Base-by-base conservation (phyloP, 345 rosid genomes). In the Dipteronia dyeriana region DNA sequence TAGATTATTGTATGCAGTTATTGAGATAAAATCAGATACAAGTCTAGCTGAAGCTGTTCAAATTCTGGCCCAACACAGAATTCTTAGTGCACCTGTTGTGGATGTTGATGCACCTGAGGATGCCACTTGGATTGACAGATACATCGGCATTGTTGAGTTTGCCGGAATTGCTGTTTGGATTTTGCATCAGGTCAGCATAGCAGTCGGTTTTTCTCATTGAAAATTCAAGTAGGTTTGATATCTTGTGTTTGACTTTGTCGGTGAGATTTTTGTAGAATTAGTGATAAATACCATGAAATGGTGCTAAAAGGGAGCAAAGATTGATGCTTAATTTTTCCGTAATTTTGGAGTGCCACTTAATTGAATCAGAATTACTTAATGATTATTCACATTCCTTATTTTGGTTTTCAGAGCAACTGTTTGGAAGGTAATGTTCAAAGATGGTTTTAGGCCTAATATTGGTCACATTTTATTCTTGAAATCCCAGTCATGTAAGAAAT, bases 81-180 rank as follows among this genome's bases (percentile, higher is more conserved):
- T 97, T 73, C 86, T 92, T 34, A 90, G 99, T 8, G 97, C 97
- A 1, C 98, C 99, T 3, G 97, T 94, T 73, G 88, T 92, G 71
- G 83, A 94, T 83, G 99, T 91, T 38, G 87, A 91, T 81, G 98
- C 97, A 0, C 88, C 94, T 14, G 86, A 86, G 76, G 97, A 92
- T 78, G 95, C 97, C 12, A 86, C 83, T 70, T 97, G 99, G 99
- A 91, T 97, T 47, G 99, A 97, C 68, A 84, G 97, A 68, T 97
- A 97, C 84, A 82, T 94, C 64, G 99, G 99, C 78, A 84, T 97
- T 74, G 97, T 94, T 66, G 99, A 97, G 86, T 89, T 91, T 73
- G 95, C 97, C 2, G 99, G 99, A 63, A 92, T 97, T 71, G 98
- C 84, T 54, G 97, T 94, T 10, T 97, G 99, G 99, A 95, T 94